Conservation (phyloP, 1,284 basidiomycete genomes). For the Sphagnurus paluster region DNA sequence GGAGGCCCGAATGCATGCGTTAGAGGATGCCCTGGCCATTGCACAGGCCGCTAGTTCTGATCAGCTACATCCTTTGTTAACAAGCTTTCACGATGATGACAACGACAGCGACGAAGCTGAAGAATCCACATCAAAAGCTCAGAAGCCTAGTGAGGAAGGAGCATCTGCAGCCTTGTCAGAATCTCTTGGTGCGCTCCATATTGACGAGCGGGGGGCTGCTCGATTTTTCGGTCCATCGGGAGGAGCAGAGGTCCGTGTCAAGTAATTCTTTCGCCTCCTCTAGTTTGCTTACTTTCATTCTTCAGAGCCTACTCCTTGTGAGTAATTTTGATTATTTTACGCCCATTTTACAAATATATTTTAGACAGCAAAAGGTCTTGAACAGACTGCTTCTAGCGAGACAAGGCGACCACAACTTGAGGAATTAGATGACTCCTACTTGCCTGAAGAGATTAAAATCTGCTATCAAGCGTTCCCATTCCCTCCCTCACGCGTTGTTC, state of each 20-base stretch:
- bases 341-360: constrained; percentile 3
- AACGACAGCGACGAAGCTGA: constrained; percentile 30
- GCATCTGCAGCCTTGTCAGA: constrained; percentile 24
- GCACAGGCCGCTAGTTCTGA: constrained; percentile 33
- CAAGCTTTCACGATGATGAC: constrained; percentile 15
- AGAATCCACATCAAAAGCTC: constrained; percentile 25
- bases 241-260: constrained; percentile 39
- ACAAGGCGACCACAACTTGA: constrained; percentile 23
- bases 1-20: constrained; percentile 46
- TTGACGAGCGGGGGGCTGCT: constrained; percentile 35
- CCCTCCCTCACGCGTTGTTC: constrained; percentile 33
- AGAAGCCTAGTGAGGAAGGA: constrained; percentile 26
- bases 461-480: constrained; percentile 45
- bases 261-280: not conserved
- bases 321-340: constrained; percentile 18
- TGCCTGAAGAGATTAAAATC: constrained; percentile 40
- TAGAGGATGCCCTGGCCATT: constrained; percentile 54
- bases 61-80: constrained; percentile 39
- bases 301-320: constrained; percentile 44
- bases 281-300: constrained; percentile 4
- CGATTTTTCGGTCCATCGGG: constrained; percentile 46
- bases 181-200: constrained; percentile 35
- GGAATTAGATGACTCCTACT: constrained; percentile 39
- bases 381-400: constrained; percentile 13
- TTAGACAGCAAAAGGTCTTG: constrained; percentile 26